Conservation (phyloP, 108 stramenopile genomes). For the Skeletonema tropicum region DNA sequence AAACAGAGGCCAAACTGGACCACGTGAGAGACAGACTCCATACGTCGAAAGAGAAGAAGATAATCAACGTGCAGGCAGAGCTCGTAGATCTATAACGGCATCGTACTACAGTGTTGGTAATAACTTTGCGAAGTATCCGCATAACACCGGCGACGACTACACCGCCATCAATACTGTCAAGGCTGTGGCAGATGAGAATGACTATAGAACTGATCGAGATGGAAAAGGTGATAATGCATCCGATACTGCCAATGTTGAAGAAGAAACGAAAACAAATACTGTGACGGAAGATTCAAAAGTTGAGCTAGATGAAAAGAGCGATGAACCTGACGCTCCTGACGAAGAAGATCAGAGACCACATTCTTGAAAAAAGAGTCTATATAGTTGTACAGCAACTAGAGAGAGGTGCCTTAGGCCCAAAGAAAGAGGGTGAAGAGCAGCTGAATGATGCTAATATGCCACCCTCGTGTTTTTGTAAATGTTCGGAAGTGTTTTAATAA, state of each 20-base stretch:
- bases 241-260: too few relatives aligned
- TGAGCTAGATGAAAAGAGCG: not conserved
- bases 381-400: too few relatives aligned
- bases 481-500: too few relatives aligned
- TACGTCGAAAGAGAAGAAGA: not conserved
- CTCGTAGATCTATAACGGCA: not conserved
- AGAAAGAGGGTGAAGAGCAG: not conserved
- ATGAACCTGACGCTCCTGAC: not conserved
- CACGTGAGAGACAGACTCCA: not conserved
- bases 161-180: constrained; percentile 3
- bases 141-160: not conserved
- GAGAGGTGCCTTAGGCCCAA: not conserved
- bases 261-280: too few relatives aligned
- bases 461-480: too few relatives aligned
- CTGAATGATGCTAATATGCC: too few relatives aligned
- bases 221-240: too few relatives aligned
- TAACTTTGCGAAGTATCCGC: not conserved
- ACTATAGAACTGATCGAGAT: not conserved
- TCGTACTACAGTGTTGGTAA: constrained; percentile 6
- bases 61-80: not conserved
- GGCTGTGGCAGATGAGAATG: constrained; percentile 6
- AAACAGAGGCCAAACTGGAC: constrained; percentile 11
- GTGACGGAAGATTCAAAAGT: not conserved
- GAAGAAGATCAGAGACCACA: not conserved
- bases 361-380: too few relatives aligned